Conservation (phyloP, 345 rosid genomes). For the Pelargonium nanum region DNA sequence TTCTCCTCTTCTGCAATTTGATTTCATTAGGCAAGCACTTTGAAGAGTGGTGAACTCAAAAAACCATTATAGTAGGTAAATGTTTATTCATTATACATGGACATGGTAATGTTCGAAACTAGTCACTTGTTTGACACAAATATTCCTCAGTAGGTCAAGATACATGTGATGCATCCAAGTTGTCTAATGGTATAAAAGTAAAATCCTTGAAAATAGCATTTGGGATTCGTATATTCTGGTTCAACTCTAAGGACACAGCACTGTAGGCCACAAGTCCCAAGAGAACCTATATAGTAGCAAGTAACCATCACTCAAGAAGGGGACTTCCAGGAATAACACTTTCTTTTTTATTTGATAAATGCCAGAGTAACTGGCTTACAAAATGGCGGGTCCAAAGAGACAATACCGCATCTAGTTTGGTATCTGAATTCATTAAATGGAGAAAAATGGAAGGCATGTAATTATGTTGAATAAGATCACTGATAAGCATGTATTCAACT, state of each 20-base stretch:
- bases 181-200: too few relatives aligned
- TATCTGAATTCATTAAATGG: neutral
- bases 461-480: neutral
- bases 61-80: neutral
- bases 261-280: neutral
- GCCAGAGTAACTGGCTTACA: neutral
- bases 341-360: neutral
- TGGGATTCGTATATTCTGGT: neutral
- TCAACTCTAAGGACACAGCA: neutral
- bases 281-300: neutral
- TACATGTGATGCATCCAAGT: too few relatives aligned
- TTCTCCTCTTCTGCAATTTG: conserved; percentile 30
- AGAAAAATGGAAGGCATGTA: neutral
- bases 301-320: neutral
- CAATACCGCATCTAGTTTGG: too few relatives aligned
- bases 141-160: neutral
- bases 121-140: neutral
- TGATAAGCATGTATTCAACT: neutral
- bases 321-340: neutral
- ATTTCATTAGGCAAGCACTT: neutral
- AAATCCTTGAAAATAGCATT: too few relatives aligned
- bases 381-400: neutral
- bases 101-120: neutral
- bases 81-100: neutral
- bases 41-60: neutral